Percentiles rank a stretch among this genome's conserved stretches.
These are phyloP conservation scores for Neopestalotiopsis clavispora DNA, from an alignment of 2,329 filamentous ascomycete species.

Conservation along the genomic window DNA sequence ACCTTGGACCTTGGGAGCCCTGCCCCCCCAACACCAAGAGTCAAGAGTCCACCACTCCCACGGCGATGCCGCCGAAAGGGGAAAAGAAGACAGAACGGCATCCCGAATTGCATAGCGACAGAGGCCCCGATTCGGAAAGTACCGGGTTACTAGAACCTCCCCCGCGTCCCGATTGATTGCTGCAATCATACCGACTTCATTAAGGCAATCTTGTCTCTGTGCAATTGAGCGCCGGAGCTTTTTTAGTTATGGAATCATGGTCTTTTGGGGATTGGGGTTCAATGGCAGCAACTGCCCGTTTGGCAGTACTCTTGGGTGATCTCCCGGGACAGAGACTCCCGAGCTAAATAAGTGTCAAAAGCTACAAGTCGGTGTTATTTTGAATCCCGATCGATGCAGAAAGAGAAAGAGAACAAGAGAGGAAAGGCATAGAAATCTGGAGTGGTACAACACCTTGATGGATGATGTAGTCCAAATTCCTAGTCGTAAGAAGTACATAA, in stretches of 20 bases:
- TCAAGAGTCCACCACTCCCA: background rate
- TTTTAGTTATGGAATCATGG: background rate
- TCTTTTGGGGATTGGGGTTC: background rate
- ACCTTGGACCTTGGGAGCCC: no score
- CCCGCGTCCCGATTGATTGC: background rate
- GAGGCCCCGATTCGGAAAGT: background rate
- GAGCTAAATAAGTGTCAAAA: no score
- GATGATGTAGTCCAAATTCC: no score
- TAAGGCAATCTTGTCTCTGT: background rate
- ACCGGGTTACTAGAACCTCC: background rate
- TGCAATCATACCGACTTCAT: background rate
- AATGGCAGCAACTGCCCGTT: background rate
- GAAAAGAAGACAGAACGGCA: background rate
- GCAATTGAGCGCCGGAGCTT: background rate
- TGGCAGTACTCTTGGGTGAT: background rate
- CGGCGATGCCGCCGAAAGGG: constrained; percentile 3
- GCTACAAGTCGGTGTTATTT: no score
- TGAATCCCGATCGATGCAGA: no score
- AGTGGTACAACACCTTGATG: no score
- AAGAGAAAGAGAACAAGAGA: no score
- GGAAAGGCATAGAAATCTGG: no score
- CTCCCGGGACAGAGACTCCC: background rate
- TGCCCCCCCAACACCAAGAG: background rate
- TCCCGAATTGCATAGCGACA: background rate
- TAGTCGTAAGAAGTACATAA: no score